Conservation (phyloP, 169 alveolate genomes). For the Theileria orientalis region DNA sequence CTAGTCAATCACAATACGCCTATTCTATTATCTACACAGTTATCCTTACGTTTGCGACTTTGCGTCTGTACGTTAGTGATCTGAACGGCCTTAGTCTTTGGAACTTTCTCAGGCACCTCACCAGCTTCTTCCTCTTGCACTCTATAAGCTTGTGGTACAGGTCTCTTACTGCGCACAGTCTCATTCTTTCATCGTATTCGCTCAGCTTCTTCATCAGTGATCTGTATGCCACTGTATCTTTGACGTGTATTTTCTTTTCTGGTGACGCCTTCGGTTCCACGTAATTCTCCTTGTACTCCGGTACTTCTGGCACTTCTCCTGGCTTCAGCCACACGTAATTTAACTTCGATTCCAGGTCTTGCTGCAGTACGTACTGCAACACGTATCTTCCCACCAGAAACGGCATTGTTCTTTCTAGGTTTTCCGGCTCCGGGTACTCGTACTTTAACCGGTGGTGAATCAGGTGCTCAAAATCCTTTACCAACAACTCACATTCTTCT, state of each 20-base stretch:
- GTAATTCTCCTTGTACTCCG: slow-evolving; percentile 46
- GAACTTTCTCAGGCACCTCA: slow-evolving; percentile 48
- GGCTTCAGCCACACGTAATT: slow-evolving; percentile 56
- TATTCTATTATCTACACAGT: background rate
- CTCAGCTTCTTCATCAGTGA: slow-evolving; percentile 23
- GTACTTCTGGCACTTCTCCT: slow-evolving; percentile 45
- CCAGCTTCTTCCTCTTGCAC: slow-evolving; percentile 49
- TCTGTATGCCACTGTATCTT: slow-evolving; percentile 58
- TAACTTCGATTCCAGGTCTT: slow-evolving; percentile 29
- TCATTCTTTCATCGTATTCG: slow-evolving; percentile 7
- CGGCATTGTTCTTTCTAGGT: slow-evolving; percentile 62
- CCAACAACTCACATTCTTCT: slow-evolving; percentile 65
- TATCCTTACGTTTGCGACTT: slow-evolving; percentile 61
- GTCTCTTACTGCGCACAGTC: slow-evolving; percentile 42
- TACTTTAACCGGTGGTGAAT: slow-evolving; percentile 62
- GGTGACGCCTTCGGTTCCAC: slow-evolving; percentile 57
- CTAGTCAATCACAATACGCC: slow-evolving; percentile 29
- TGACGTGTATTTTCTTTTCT: slow-evolving; percentile 53
- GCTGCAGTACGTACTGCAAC: slow-evolving; percentile 67
- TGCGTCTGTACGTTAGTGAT: slow-evolving; percentile 24
- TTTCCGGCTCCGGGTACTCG: slow-evolving; percentile 65
- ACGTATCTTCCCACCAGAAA: slow-evolving; percentile 67
- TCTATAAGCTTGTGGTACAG: slow-evolving; percentile 39
- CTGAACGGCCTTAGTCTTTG: slow-evolving; percentile 56
- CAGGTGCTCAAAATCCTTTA: slow-evolving; percentile 65